These are phyloP conservation scores for Pleurotus giganteus DNA, from an alignment of 768 basidiomycete genomes.

Conservation along the genomic window DNA sequence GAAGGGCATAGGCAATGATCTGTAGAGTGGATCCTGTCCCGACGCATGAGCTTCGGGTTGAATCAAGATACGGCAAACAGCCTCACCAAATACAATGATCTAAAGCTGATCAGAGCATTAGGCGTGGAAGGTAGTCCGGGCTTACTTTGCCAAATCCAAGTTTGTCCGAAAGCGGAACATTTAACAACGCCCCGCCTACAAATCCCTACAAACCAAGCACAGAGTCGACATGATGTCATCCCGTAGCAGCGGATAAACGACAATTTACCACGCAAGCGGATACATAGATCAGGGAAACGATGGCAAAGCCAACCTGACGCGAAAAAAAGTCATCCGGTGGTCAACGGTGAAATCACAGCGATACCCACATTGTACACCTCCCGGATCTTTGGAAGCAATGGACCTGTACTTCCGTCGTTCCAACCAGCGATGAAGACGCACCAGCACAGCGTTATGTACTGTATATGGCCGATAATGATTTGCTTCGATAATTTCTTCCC, in stretches of 20 bases:
- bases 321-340: not conserved
- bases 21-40: conserved; percentile 51
- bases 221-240: not conserved
- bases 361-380: conserved; percentile 30
- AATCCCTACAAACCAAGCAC: conserved; percentile 29
- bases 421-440: conserved; percentile 33
- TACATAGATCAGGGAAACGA: conserved; percentile 43
- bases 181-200: conserved; percentile 27
- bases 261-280: conserved; percentile 33
- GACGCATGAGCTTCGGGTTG: not conserved
- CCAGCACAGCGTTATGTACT: conserved; percentile 32
- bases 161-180: conserved; percentile 25
- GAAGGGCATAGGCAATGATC: conserved; percentile 50
- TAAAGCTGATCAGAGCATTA: not conserved
- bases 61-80: not conserved
- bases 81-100: conserved; percentile 20
- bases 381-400: conserved; percentile 36
- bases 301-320: conserved; percentile 35
- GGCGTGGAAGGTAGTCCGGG: conserved; percentile 3
- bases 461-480: conserved; percentile 17
- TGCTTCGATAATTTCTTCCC: not conserved
- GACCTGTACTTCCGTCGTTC: conserved; percentile 39
- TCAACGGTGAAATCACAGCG: not conserved
- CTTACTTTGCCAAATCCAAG: conserved; percentile 40
- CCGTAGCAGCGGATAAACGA: not conserved